Percentiles rank a stretch among this genome's conserved stretches.
Conservation (phyloP, 2,329 filamentous ascomycete species). For the Penicillium thymicola region DNA sequence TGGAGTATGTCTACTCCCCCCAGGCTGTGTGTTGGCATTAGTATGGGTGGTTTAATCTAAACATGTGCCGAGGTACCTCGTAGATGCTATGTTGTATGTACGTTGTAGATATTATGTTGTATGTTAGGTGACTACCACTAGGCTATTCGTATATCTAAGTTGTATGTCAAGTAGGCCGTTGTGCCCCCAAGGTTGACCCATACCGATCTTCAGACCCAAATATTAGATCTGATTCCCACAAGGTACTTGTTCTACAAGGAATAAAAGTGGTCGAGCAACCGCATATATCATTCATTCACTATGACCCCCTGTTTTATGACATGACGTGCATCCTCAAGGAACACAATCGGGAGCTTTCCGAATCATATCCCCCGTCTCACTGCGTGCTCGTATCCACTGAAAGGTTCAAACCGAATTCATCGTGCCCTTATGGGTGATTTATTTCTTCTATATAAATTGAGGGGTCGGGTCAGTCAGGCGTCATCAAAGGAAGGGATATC, state of each 20-base stretch:
- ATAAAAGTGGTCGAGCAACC: constrained; percentile 17
- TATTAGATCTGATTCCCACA: constrained; percentile 20
- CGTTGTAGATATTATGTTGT: neutral
- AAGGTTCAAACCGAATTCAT: neutral
- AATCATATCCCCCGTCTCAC: neutral
- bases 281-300: constrained; percentile 9
- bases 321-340: constrained; percentile 1
- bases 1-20: neutral
- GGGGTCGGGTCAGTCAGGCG: constrained; percentile 7
- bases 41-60: neutral
- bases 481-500: neutral
- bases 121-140: neutral
- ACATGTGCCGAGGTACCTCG: neutral
- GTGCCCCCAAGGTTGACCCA: constrained; percentile 8
- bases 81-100: neutral
- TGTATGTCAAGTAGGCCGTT: neutral
- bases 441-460: constrained; percentile 16
- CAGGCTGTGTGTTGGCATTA: neutral
- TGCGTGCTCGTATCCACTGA: neutral
- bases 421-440: constrained; percentile 10
- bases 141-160: neutral
- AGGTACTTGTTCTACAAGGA: constrained; percentile 19
- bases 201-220: constrained; percentile 11
- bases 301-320: neutral
- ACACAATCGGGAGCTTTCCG: neutral